Evolutionary conservation across 192 early-diverging fungal genomes (phyloP), one percentile per base, ranked within the genome.

Genomic region (Gigaspora rosea): DNA sequence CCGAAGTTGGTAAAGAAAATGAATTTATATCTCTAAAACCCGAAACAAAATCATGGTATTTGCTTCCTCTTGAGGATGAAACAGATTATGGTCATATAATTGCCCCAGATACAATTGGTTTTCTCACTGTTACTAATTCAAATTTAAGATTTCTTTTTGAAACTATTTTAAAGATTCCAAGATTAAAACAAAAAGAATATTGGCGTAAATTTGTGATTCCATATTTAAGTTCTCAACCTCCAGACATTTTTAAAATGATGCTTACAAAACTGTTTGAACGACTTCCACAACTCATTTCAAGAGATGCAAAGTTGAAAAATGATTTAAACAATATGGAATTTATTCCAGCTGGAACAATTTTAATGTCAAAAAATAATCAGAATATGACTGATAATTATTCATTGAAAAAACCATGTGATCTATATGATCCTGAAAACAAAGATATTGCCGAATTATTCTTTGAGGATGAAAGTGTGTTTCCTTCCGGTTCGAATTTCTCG

Each of bases 361-460:
- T 41, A 41, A 41, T 41, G 41, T 41, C 41, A 7, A 41, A 41
- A 41, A 41, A 41, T 41, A 18, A 13, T 47, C 5, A 3, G 22
- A 8, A 0, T 50, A n/a, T 4, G 27, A 11, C 20, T 6, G 22
- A 16, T 0, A 13, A 66, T 12, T 1, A 27, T 22, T 15, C 0
- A 27, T 69, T 69, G 13, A 22, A 6, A 2, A 69, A 27, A 15
- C 67, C 67, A 2, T 50, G 1, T 50, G 47, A 50, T 3, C 0
- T 69, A 15, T 69, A 32, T 69, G 48, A 69, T 69, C 67, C 67
- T 8, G 48, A 69, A 10, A 11, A 46, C 6, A 4, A n/a, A n/a
- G 18, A 20, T 0, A 13, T 69, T 15, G 1, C 18, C 3, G 13
- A 69, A 10, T 51, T 69, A 48, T 69, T 69, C 13, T 69, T 69